phyloP scores from a whole-genome alignment of 2,329 filamentous ascomycete genomes.

The Orbilia oligospora region DNA sequence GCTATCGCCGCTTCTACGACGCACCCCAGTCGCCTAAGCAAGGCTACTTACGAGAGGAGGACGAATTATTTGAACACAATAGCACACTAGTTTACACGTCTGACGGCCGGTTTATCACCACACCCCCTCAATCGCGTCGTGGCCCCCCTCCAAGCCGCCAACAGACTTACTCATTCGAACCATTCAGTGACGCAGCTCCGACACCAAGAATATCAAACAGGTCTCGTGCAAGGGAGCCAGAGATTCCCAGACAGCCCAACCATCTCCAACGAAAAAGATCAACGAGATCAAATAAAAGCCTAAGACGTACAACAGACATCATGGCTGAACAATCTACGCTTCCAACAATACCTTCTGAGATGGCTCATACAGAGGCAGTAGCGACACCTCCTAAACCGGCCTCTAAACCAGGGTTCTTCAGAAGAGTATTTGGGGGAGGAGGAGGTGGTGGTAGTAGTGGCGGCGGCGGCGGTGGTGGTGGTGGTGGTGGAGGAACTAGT shows the following conservation, averaged over 20 bases:
- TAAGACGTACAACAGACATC: constrained; percentile 50
- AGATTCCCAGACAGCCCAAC: constrained; percentile 66
- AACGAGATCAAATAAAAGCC: constrained; percentile 64
- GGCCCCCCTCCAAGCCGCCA: constrained; percentile 71
- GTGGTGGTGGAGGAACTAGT: constrained; percentile 35
- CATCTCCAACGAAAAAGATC: constrained; percentile 63
- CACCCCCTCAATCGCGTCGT: constrained; percentile 63
- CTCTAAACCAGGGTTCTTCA: constrained; percentile 89
- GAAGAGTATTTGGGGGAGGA: constrained; percentile 82
- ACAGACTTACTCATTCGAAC: constrained; percentile 71
- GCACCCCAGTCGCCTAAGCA: constrained; percentile 36
- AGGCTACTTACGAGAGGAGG: constrained; percentile 42
- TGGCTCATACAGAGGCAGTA: constrained; percentile 65
- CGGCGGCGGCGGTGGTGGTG: neutral
- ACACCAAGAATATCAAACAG: constrained; percentile 87
- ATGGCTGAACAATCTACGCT: constrained; percentile 60
- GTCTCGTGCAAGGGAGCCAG: constrained; percentile 73
- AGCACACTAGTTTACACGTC: constrained; percentile 62
- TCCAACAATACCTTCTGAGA: constrained; percentile 66
- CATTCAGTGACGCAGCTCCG: constrained; percentile 79
- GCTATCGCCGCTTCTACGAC: constrained; percentile 59
- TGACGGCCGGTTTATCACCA: constrained; percentile 62
- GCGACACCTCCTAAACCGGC: constrained; percentile 70
- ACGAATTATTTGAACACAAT: constrained; percentile 64
- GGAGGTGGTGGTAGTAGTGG: constrained; percentile 1